Percentiles rank a stretch among this genome's conserved stretches.
phyloP scores from a whole-genome alignment of 169 alveolate species.

The Eimeria praecox region DNA sequence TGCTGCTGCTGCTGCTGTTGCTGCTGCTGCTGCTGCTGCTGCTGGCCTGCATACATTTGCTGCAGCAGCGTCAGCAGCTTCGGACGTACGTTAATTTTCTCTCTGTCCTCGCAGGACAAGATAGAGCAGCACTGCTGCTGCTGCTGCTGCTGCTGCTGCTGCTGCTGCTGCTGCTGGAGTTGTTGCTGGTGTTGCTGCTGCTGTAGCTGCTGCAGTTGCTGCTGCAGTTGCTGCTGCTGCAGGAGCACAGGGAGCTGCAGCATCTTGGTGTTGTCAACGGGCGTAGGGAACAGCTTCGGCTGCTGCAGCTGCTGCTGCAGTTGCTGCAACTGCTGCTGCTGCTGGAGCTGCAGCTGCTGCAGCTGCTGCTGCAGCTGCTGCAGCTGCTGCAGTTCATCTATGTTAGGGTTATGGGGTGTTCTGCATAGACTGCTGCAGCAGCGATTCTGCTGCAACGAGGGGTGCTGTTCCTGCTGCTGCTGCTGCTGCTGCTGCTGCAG shows the following conservation, averaged over 20 bases:
- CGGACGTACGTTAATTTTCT: too few species aligned
- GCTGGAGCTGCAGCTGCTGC: too few species aligned
- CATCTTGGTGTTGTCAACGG: background rate
- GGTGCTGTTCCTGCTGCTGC: background rate
- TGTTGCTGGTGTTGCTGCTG: slow-evolving; percentile 38
- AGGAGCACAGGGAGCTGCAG: background rate
- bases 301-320: background rate
- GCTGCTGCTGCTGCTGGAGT: background rate
- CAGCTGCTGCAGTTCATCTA: background rate
- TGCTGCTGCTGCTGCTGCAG: background rate
- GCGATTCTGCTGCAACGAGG: background rate
- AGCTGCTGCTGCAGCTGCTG: too few species aligned
- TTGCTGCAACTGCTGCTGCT: too few species aligned
- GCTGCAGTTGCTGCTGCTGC: slow-evolving; percentile 16
- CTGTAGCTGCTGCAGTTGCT: slow-evolving; percentile 8
- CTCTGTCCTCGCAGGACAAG: too few species aligned
- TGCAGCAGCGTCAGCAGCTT: too few species aligned
- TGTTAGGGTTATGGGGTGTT: background rate
- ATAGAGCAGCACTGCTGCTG: background rate
- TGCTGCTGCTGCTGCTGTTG: too few species aligned
- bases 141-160: background rate
- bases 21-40: too few species aligned
- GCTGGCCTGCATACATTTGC: too few species aligned
- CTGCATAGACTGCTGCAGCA: slow-evolving; percentile 34
- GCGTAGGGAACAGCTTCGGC: background rate